These are phyloP conservation scores for Tolypocladium nubicola DNA, from an alignment of 2,329 filamentous ascomycete genomes.

Conservation along the genomic window DNA sequence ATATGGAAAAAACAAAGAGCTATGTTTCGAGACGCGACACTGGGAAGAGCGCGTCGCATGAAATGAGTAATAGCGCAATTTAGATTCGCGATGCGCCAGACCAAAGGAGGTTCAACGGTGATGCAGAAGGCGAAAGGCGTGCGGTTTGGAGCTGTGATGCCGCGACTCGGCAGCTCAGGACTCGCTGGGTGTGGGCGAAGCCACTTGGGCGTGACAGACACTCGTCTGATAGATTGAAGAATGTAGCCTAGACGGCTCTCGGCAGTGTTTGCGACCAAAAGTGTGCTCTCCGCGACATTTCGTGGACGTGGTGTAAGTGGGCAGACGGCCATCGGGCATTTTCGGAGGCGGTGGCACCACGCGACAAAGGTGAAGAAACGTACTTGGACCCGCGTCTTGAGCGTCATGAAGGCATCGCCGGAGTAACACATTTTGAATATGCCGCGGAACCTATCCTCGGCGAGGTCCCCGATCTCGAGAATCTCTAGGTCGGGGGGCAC, in stretches of 20 bases:
- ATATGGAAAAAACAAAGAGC: not conserved
- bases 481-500: constrained; percentile 94
- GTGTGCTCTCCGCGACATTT: not conserved
- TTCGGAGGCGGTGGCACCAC: constrained; percentile 6
- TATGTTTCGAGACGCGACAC: not conserved
- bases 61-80: not conserved
- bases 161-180: not conserved
- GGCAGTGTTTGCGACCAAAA: not conserved
- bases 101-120: not conserved
- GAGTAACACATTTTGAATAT: constrained; percentile 99
- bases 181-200: not conserved
- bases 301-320: constrained; percentile 1
- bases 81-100: not conserved
- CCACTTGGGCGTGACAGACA: not conserved
- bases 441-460: constrained; percentile 91
- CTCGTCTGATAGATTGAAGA: not conserved
- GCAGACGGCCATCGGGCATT: constrained; percentile 7
- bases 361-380: constrained; percentile 19
- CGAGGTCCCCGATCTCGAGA: constrained; percentile 91
- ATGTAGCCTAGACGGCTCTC: not conserved
- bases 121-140: not conserved
- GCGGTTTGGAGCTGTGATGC: not conserved
- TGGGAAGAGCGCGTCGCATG: not conserved
- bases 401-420: constrained; percentile 87
- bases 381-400: constrained; percentile 92